These are phyloP conservation scores for Coemansia sp. DNA, from an alignment of 192 early-diverging fungal genomes.

Conservation along the genomic window DNA sequence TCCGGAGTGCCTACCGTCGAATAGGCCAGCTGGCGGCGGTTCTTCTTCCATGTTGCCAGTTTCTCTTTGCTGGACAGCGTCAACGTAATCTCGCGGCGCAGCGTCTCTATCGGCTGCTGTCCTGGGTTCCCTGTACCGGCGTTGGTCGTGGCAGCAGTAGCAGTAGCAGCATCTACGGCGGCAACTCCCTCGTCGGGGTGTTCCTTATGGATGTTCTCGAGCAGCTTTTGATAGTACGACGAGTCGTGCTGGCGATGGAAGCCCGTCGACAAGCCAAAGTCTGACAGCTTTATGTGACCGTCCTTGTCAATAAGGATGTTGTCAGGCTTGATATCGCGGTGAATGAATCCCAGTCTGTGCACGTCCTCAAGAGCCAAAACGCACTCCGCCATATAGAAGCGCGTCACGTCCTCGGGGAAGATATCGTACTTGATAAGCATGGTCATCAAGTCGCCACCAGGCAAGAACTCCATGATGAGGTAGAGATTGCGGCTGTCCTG, in stretches of 20 bases:
- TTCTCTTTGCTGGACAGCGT: conserved; percentile 92
- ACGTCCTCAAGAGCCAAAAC: conserved; percentile 91
- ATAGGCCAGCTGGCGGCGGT: conserved; percentile 92
- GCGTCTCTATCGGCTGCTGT: conserved; percentile 58
- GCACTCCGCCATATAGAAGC: conserved; percentile 98
- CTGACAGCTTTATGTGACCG: conserved; percentile 98
- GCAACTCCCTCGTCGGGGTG: conserved; percentile 49
- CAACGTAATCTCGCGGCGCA: conserved; percentile 78
- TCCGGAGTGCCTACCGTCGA: conserved; percentile 98
- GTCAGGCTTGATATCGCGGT: conserved; percentile 86
- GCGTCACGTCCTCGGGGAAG: conserved; percentile 95
- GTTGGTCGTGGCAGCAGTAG: conserved; percentile 1
- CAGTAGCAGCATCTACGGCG: conserved; percentile 42
- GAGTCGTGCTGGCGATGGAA: conserved; percentile 99
- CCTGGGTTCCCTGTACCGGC: conserved; percentile 7
- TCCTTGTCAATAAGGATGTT: conserved; percentile 94
- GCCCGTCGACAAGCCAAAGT: conserved; percentile 99
- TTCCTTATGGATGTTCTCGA: conserved; percentile 67
- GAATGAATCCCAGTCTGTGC: conserved; percentile 93
- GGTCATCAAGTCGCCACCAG: conserved; percentile 99
- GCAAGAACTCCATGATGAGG: conserved; percentile 99
- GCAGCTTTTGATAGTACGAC: conserved; percentile 83
- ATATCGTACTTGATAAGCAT: conserved; percentile 99
- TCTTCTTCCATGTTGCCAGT: conserved; percentile 98
- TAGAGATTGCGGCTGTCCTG: conserved; percentile 94